These are phyloP conservation scores for Aureobasidium sp. DNA, from an alignment of 2,329 filamentous ascomycete genomes.

Conservation along the genomic window DNA sequence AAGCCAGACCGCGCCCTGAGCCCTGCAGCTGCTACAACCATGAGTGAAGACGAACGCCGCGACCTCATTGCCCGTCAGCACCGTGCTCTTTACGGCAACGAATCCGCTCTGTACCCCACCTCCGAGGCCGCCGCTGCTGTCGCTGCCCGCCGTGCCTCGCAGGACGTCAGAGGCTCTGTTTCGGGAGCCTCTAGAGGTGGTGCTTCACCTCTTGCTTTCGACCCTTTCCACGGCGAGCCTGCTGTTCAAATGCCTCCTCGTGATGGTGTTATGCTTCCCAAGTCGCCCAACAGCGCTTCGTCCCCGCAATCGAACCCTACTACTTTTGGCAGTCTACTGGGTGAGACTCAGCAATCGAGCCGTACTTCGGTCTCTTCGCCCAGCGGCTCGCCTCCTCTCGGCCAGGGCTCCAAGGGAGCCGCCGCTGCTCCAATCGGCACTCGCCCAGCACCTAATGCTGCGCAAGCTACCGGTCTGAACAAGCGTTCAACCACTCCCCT, in stretches of 20 bases:
- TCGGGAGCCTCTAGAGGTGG: slow-evolving; percentile 52
- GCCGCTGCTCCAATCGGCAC: slow-evolving; percentile 75
- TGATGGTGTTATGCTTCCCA: slow-evolving; percentile 27
- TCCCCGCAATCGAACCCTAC: slow-evolving; percentile 67
- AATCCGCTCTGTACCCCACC: slow-evolving; percentile 59
- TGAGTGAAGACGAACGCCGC: slow-evolving; percentile 93
- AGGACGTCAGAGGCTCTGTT: slow-evolving; percentile 51
- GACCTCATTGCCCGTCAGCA: slow-evolving; percentile 95
- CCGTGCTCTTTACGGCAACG: slow-evolving; percentile 81
- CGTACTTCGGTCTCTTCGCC: slow-evolving; percentile 84
- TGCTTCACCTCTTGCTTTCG: slow-evolving; percentile 72
- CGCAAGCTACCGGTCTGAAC: slow-evolving; percentile 48
- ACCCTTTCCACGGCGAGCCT: slow-evolving; percentile 55
- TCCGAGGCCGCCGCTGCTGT: slow-evolving; percentile 59
- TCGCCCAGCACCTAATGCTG: slow-evolving; percentile 55
- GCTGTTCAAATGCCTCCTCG: slow-evolving; percentile 46
- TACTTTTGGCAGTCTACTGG: slow-evolving; percentile 40
- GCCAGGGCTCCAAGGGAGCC: slow-evolving; percentile 50
- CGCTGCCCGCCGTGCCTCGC: slow-evolving; percentile 53
- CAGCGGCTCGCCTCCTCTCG: slow-evolving; percentile 65
- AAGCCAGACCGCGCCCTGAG: slow-evolving; percentile 82
- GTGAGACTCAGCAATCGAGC: slow-evolving; percentile 50
- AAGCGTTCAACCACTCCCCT: slow-evolving; percentile 86
- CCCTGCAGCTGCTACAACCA: slow-evolving; percentile 59
- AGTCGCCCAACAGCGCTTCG: slow-evolving; percentile 72